A percentile compares a stretch with the other conserved stretches of the same genome.
These are phyloP conservation scores for Stephania japonica DNA, from an alignment of 164 flowering plant species.

Conservation along the genomic window DNA sequence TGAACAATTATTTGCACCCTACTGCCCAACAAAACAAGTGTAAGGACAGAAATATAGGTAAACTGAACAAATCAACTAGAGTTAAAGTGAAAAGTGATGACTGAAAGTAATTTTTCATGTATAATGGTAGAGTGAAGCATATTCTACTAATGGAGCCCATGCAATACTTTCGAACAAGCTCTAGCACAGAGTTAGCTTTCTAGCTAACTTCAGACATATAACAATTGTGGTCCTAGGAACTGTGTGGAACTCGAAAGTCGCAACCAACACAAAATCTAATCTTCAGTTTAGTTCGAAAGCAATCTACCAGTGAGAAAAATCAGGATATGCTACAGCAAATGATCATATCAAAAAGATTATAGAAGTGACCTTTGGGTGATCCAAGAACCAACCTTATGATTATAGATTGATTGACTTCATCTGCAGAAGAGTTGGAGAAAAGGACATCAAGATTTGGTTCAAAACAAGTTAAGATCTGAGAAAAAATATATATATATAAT, in stretches of 20 bases:
- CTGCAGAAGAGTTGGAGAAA: constrained; percentile 42
- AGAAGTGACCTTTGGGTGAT: not conserved
- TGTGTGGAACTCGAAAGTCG: not conserved
- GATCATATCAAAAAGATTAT: not conserved
- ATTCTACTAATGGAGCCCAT: not conserved
- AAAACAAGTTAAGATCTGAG: not conserved
- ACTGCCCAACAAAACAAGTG: not conserved
- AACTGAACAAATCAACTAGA: not conserved
- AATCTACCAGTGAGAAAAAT: not conserved
- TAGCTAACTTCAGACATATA: not conserved
- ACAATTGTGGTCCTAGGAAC: not conserved
- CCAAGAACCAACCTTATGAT: constrained; percentile 79
- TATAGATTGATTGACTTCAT: constrained; percentile 99
- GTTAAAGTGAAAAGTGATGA: not conserved
- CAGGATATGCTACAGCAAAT: not conserved
- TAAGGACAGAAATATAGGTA: not conserved
- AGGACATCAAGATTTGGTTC: not conserved
- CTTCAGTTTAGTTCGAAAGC: not conserved
- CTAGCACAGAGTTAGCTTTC: not conserved
- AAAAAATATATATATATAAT: not conserved
- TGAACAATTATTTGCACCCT: not conserved
- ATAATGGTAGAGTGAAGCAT: not conserved
- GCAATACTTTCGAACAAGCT: not conserved
- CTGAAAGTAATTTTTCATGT: not conserved
- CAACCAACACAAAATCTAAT: not conserved